A percentile compares a stretch with the other conserved stretches of the same genome.
Conservation (phyloP, 495 filamentous ascomycete species). For the Penicillium taxi region DNA sequence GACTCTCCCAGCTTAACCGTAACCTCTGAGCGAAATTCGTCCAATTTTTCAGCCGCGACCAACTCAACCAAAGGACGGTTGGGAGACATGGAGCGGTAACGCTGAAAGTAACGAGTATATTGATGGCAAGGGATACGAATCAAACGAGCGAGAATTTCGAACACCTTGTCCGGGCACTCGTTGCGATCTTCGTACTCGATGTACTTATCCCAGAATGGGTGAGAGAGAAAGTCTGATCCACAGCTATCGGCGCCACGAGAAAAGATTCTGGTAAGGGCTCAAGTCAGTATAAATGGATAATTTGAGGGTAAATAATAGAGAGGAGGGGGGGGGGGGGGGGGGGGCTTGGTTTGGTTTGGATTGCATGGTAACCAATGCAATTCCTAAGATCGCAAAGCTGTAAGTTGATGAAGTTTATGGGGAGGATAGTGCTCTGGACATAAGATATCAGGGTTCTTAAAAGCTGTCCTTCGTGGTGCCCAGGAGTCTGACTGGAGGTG, state of each 20-base stretch:
- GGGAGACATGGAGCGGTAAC: constrained; percentile 72
- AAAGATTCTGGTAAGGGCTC: constrained; percentile 59
- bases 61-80: constrained; percentile 66
- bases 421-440: too few relatives aligned
- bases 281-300: constrained; percentile 26
- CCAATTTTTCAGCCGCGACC: constrained; percentile 56
- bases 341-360: too few relatives aligned
- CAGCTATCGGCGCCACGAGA: constrained; percentile 81
- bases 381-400: too few relatives aligned
- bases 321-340: constrained; percentile 18
- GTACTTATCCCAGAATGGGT: constrained; percentile 99
- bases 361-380: too few relatives aligned
- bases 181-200: constrained; percentile 90
- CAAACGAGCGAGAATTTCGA: constrained; percentile 74
- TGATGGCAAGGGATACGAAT: constrained; percentile 95
- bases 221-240: constrained; percentile 86
- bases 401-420: too few relatives aligned
- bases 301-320: constrained; percentile 13
- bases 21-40: constrained; percentile 58
- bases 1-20: constrained; percentile 40
- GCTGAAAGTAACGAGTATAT: constrained; percentile 91
- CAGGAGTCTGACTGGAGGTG: constrained; percentile 22
- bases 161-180: constrained; percentile 79
- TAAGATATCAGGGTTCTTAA: too few relatives aligned
- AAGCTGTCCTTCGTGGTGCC: too few relatives aligned